Evolutionary conservation across 768 basidiomycete genomes (phyloP).

Genomic region (Panaeolus papilionaceus): DNA sequence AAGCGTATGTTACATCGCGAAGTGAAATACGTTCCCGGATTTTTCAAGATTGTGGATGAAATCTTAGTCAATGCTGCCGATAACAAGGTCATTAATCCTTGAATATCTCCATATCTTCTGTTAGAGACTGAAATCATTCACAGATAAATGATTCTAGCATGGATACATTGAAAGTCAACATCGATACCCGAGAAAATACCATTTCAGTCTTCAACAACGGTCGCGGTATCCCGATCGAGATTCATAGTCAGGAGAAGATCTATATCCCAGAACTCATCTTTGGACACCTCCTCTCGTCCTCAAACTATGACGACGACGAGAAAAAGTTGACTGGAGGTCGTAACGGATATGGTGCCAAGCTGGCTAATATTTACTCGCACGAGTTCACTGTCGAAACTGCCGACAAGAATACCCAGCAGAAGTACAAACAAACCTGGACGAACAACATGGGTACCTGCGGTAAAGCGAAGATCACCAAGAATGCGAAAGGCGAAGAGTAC

Average conservation of each 20-base stretch:
- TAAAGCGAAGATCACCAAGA: constrained; percentile 93
- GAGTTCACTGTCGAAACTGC: constrained; percentile 98
- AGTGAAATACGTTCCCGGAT: constrained; percentile 93
- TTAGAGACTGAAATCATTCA: background rate
- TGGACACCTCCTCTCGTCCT: constrained; percentile 91
- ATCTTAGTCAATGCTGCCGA: constrained; percentile 99
- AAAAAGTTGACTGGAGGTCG: constrained; percentile 98
- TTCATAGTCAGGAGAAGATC: constrained; percentile 90
- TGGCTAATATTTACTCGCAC: constrained; percentile 97
- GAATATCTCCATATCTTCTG: background rate
- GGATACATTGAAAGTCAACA: constrained; percentile 89
- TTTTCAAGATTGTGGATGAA: constrained; percentile 99
- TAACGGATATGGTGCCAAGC: constrained; percentile 98
- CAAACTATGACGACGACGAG: constrained; percentile 98
- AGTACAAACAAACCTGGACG: constrained; percentile 95
- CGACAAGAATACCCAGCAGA: constrained; percentile 82
- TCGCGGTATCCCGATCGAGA: constrained; percentile 94
- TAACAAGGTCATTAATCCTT: constrained; percentile 76
- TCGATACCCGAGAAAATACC: constrained; percentile 81
- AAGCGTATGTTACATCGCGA: constrained; percentile 87
- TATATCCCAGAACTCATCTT: constrained; percentile 98
- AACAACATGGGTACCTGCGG: constrained; percentile 92
- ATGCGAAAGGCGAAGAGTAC: constrained; percentile 85
- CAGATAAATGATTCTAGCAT: constrained; percentile 93
- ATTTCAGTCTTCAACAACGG: constrained; percentile 98